A percentile compares a stretch with the other conserved stretches of the same genome.
Conservation (phyloP, 139 green algal species). For the Yamagishiella unicocca region DNA sequence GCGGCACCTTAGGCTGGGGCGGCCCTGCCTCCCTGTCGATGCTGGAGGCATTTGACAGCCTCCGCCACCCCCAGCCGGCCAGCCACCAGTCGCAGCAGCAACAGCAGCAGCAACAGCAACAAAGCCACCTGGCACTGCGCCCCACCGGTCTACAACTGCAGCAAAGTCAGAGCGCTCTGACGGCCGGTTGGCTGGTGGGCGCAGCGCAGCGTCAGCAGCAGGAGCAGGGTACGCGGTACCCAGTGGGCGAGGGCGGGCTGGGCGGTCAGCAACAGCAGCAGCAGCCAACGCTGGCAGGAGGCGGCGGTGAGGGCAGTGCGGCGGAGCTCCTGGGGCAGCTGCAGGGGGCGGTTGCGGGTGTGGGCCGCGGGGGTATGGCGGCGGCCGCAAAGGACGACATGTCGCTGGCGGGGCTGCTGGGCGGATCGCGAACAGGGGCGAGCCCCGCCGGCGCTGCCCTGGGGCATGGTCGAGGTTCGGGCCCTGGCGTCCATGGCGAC, state of each 20-base stretch:
- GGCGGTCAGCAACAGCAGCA: slow-evolving; percentile 17
- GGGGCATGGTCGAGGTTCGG: not conserved
- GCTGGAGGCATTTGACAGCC: not conserved
- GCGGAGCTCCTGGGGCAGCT: slow-evolving; percentile 9
- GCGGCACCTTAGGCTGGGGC: not conserved
- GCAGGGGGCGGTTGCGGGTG: not conserved
- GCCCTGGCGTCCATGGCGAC: not conserved
- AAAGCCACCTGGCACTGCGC: not conserved
- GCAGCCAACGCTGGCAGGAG: not conserved
- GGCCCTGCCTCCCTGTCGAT: not conserved
- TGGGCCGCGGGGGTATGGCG: not conserved
- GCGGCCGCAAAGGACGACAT: not conserved
- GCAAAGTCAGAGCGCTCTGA: no score
- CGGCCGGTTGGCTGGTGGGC: no score
- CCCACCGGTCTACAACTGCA: not conserved
- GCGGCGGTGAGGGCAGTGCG: not conserved
- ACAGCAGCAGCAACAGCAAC: not conserved
- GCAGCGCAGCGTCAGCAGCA: no score
- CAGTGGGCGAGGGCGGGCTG: no score
- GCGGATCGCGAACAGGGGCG: not conserved
- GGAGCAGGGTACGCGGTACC: no score
- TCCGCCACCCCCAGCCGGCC: not conserved
- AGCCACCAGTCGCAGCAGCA: not conserved
- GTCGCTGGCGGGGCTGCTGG: not conserved
- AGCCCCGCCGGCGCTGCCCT: not conserved